Base-by-base conservation (phyloP, 805 yeast species). In the Metschnikowia reukaufii region DNA sequence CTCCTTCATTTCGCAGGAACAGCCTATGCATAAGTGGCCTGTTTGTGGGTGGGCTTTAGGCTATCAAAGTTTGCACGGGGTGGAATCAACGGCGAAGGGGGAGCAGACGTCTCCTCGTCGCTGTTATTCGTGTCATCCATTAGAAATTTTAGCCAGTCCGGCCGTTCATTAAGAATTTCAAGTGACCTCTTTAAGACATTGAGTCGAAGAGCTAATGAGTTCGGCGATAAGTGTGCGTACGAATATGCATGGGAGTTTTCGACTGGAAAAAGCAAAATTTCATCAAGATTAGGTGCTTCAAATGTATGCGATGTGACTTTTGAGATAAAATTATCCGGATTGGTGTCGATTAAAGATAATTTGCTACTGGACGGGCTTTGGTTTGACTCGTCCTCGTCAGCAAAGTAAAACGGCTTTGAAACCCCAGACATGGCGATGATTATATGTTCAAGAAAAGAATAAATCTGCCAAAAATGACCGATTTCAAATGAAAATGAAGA, bases 211-310 rank as follows among this genome's bases (percentile, higher is more conserved):
- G 94, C 88, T 46, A 88, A 65, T 1, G 95, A 84, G 60, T 86
- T 86, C 8, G 91, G 94, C 1, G 92, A 83, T 46, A 88, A 67
- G 44, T 86, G 87, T 2, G 94, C 88, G 62, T 88, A 88, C 0
- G 96, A 87, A 60, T 86, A 88, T 1, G 95, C 86, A 61, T 86
- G 91, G 1, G 94, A 80, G 10, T 94, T 86, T 55, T 86, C 90
- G 20, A 82, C 81, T 4, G 92, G 89, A 59, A 88, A 84, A 51
- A 74, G 77, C 33, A 83, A 61, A 16, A 86, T 72, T 45, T 83
- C 76, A 16, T 54, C 45, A 36, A 53, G 42, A 35, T 41, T 48
- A 25, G 52, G 19, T 18, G 47, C 23, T 6, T 50, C 56, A 9
- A 47, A 27, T 7, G 48, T 48, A 16, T 49, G 46, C 8, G 50